Base-by-base conservation (phyloP, 2,329 filamentous ascomycete genomes). In the Fusarium albosuccineum region DNA sequence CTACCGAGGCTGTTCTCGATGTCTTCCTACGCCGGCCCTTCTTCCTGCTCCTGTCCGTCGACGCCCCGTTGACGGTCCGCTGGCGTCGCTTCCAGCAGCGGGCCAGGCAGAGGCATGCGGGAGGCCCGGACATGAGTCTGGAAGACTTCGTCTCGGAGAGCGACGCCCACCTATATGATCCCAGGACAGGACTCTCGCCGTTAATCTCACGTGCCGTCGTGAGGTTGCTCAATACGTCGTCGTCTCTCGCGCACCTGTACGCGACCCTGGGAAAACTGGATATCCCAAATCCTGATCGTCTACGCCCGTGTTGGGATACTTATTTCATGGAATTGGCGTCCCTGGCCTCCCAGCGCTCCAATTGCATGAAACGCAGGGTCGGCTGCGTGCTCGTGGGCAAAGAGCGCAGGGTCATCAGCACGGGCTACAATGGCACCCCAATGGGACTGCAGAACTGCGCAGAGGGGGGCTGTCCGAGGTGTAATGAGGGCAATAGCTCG, bases 281-380 rank as follows among this genome's bases (percentile, higher is more conserved):
- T 76, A 87, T 99, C 27, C 86, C 91, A 2, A 90, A 96, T 74
- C 86, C 91, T 34, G 87, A 92, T 71, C 91, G 96, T 2, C 85
- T 99, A 36, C 89, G 96, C 2, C 96, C 96, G 1, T 90, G 88
- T 49, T 99, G 96, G 96, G 96, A 99, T 79, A 90, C 92, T 73
- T 99, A 99, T 82, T 99, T 99, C 77, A 99, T 99, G 96, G 89
- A 92, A 40, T 85, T 99, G n/a, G 94, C 96, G 6, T 93, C 92
- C 34, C 88, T 99, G 48, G 96, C 96, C 8, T 92, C 95, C 1
- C 91, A 93, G 71, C 88, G 96, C 67, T 93, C 91, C 75, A 99
- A 99, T 79, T 99, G 96, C 83, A 99, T 99, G 96, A 97, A 98
- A 82, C 87, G 96, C 30, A 89, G 95, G 68, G 96, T 99, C 2